Percentiles rank a stretch among this genome's conserved stretches.
Conservation (phyloP, 805 yeast species). For the Suhomyces sp. region DNA sequence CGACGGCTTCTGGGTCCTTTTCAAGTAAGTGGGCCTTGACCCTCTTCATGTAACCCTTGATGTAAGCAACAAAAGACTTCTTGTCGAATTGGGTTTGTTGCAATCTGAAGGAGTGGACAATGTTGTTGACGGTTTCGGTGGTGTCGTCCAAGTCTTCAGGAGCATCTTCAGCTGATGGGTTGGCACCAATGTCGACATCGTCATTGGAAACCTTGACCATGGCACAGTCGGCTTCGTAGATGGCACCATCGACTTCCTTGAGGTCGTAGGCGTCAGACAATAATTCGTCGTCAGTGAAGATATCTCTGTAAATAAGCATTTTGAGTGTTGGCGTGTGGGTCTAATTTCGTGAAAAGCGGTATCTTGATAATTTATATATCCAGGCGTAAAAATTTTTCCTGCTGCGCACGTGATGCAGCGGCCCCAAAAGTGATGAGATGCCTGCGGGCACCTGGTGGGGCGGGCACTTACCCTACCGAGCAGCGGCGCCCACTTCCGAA, state of each 20-base stretch:
- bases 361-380: conserved; percentile 2
- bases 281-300: conserved; percentile 92
- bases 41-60: conserved; percentile 98
- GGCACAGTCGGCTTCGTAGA: conserved; percentile 95
- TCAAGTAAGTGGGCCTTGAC: conserved; percentile 91
- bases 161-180: conserved; percentile 98
- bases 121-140: conserved; percentile 92
- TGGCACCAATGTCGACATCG: conserved; percentile 98
- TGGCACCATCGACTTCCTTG: conserved; percentile 82
- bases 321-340: conserved; percentile 8
- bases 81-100: conserved; percentile 96
- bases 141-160: conserved; percentile 81
- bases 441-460: neutral
- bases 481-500: neutral
- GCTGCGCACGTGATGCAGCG: conserved; percentile 6
- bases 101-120: conserved; percentile 97
- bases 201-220: conserved; percentile 88
- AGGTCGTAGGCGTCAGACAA: conserved; percentile 96
- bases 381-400: conserved; percentile 1
- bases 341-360: neutral
- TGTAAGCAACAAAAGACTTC: conserved; percentile 94
- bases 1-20: conserved; percentile 81
- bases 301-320: conserved; percentile 56
- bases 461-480: conserved; percentile 3
- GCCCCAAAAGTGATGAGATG: neutral